These are phyloP conservation scores for Solanum chilense DNA, from an alignment of 257 asterid genomes.

Conservation along the genomic window DNA sequence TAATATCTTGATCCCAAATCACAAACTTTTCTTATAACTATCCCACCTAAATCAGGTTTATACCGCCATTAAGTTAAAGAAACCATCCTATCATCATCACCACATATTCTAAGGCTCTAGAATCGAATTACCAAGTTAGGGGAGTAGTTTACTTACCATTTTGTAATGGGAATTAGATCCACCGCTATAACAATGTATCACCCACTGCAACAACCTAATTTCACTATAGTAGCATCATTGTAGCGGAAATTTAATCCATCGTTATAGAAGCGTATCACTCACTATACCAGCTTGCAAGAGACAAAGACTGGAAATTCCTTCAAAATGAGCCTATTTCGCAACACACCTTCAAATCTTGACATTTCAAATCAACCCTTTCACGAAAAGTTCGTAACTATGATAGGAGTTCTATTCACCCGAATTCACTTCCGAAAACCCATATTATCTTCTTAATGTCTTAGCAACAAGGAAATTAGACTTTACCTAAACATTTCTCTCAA, in stretches of 20 bases:
- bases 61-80: neutral
- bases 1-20: neutral
- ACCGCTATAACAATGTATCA: neutral
- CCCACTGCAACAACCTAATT: neutral
- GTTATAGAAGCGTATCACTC: neutral
- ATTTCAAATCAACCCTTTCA: neutral
- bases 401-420: neutral
- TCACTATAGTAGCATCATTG: rapidly evolving
- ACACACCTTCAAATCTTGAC: neutral
- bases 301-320: too few species aligned
- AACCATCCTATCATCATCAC: neutral
- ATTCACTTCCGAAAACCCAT: neutral
- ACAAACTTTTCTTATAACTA: too few species aligned
- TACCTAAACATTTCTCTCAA: neutral
- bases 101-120: neutral
- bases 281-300: neutral
- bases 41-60: neutral
- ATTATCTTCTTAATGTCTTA: neutral
- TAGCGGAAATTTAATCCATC: neutral
- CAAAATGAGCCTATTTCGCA: neutral
- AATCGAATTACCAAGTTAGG: neutral
- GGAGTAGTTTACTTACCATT: neutral
- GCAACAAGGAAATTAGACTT: neutral
- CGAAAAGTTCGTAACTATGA: neutral
- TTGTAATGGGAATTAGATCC: neutral